Conservation (phyloP, 2,329 filamentous ascomycete genomes). For the Trichoderma koningiopsis region DNA sequence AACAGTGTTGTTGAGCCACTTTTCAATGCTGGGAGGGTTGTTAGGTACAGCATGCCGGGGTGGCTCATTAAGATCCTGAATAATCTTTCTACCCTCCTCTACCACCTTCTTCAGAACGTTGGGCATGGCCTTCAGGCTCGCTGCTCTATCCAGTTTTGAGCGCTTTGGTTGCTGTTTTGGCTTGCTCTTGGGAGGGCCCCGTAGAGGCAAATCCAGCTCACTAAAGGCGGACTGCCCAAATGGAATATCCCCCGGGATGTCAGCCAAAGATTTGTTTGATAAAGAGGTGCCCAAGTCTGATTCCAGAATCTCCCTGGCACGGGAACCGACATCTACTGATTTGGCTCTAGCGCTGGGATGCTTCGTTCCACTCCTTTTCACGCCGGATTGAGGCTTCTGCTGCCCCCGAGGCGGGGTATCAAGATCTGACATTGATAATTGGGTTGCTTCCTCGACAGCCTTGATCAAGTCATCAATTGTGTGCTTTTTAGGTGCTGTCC, state of each 20-base stretch:
- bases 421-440: slow-evolving; percentile 34
- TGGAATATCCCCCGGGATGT: slow-evolving; percentile 59
- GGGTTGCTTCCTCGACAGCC: slow-evolving; percentile 32
- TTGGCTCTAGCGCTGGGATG: slow-evolving; percentile 24
- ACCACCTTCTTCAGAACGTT: slow-evolving; percentile 67
- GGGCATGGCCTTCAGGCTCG: slow-evolving; percentile 63
- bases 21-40: slow-evolving; percentile 65
- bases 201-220: slow-evolving; percentile 59
- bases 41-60: slow-evolving; percentile 53
- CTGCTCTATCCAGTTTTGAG: slow-evolving; percentile 54
- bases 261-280: slow-evolving; percentile 57
- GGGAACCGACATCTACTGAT: slow-evolving; percentile 35
- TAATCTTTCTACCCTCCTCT: slow-evolving; percentile 65
- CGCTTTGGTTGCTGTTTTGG: slow-evolving; percentile 45
- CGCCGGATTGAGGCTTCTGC: slow-evolving; percentile 34
- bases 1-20: slow-evolving; percentile 64
- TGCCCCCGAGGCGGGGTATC: slow-evolving; percentile 45
- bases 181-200: slow-evolving; percentile 48
- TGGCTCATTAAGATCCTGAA: slow-evolving; percentile 62
- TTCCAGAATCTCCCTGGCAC: slow-evolving; percentile 33
- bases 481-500: slow-evolving; percentile 29
- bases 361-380: slow-evolving; percentile 34
- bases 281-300: slow-evolving; percentile 43
- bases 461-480: slow-evolving; percentile 36
- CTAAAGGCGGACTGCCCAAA: slow-evolving; percentile 69